These are phyloP conservation scores for Blastocystis sp. DNA, from an alignment of 352 stramenopile species.

Conservation along the genomic window DNA sequence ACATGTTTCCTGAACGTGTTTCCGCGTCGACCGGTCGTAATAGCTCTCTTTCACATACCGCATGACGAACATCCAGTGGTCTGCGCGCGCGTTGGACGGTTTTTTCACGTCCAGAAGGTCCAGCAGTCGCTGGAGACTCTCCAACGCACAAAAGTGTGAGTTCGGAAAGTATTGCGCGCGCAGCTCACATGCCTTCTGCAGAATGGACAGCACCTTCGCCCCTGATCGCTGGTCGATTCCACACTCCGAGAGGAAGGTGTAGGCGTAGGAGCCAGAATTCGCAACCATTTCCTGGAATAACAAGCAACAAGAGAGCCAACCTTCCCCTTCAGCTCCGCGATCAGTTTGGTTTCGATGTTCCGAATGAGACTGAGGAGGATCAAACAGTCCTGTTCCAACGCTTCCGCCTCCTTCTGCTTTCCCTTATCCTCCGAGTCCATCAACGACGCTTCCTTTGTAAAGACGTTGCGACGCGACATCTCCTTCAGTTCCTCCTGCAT, in stretches of 20 bases:
- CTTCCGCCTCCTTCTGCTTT: conserved; percentile 26
- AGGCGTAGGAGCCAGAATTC: neutral
- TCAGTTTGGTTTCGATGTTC: conserved; percentile 63
- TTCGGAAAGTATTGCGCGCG: conserved; percentile 10
- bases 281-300: neutral
- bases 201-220: neutral
- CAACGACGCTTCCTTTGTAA: conserved; percentile 59
- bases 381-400: conserved; percentile 63
- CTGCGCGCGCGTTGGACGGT: neutral
- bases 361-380: conserved; percentile 66
- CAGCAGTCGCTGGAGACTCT: conserved; percentile 16
- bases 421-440: conserved; percentile 58
- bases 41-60: conserved; percentile 3
- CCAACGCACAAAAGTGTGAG: neutral
- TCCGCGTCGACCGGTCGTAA: neutral
- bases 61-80: conserved; percentile 33
- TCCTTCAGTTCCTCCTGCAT: conserved; percentile 70
- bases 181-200: neutral
- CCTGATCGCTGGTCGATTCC: conserved; percentile 12
- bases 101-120: neutral
- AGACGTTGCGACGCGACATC: neutral
- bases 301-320: neutral
- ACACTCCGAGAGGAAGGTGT: conserved; percentile 10
- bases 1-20: neutral
- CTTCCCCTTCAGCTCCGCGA: neutral